Base-by-base conservation (phyloP, 2,329 filamentous ascomycete species). In the Parastagonospora avenae region DNA sequence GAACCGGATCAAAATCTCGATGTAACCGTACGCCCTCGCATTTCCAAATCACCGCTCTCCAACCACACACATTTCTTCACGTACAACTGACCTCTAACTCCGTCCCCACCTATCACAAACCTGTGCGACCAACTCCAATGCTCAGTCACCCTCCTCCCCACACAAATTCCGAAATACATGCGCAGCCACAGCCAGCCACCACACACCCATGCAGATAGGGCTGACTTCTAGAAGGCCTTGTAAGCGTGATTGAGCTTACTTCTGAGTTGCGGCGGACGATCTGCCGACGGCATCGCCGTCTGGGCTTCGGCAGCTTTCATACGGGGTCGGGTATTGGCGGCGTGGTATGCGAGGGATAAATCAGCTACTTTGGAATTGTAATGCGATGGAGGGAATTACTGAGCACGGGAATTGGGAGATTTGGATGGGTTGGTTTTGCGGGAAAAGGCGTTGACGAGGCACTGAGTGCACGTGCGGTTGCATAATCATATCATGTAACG, bases 161-260 rank as follows among this genome's bases (percentile, higher is more conserved):
- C 28, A 29, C 8, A n/a, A 32, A 15, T 8, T 10, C n/a, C 27
- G 31, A 32, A 14, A 16, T 14, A 42, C 15, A 31, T 31, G 40
- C 36, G 19, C 36, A 38, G 36, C 27, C 36, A 38, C 36, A 8
- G 27, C 36, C 4, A 5, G 27, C 27, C 36, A 38, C 36, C 19
- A 8, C 7, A 8, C 14, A 38, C 27, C 14, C 16, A 33, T 32
- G 42, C 42, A 37, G 32, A 15, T 39, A 46, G 29, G 29, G 35
- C 35, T 39, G 29, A 32, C 32, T 41, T 41, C 29, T 16, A 41
- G 37, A 47, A 35, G 37, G 19, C 16, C 30, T 29, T 15, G 32
- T 47, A 47, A 41, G 45, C 45, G 19, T 15, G n/a, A 11, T 27
- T 31, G 15, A 46, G 29, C 35, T 40, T 32, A 40, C 31, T 36